phyloP scores from a whole-genome alignment of 148 eudicot species.

The Drosera capensis region DNA sequence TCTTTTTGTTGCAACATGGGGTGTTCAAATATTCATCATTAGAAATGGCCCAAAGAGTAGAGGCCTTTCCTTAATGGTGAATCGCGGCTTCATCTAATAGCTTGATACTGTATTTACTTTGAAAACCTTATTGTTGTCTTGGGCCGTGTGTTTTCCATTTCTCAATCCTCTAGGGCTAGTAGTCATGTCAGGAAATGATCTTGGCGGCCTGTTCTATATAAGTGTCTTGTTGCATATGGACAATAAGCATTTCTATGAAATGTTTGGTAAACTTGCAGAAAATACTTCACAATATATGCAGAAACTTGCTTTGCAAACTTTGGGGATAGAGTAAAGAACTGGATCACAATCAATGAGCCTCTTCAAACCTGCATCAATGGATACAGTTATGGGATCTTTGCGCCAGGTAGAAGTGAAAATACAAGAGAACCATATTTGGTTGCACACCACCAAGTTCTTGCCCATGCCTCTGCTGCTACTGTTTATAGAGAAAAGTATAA shows the following conservation, averaged over 20 bases:
- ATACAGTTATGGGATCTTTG: constrained; percentile 45
- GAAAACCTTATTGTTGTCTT: too few relatives aligned
- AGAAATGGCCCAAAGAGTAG: too few relatives aligned
- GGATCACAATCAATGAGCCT: constrained; percentile 84
- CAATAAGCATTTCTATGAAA: background rate
- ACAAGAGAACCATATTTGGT: constrained; percentile 48
- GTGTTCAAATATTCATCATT: too few relatives aligned
- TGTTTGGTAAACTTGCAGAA: constrained; percentile 32
- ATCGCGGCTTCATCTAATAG: background rate
- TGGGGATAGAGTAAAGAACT: constrained; percentile 76
- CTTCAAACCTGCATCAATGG: constrained; percentile 68
- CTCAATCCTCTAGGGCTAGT: too few relatives aligned
- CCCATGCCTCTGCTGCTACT: constrained; percentile 65
- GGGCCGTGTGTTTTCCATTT: too few relatives aligned
- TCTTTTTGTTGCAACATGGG: too few relatives aligned
- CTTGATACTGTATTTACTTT: too few relatives aligned
- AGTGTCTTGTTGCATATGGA: background rate
- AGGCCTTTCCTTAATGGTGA: too few relatives aligned
- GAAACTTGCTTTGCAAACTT: constrained; percentile 70
- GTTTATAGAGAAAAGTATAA: constrained; percentile 46
- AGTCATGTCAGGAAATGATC: too few relatives aligned
- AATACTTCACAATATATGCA: constrained; percentile 68
- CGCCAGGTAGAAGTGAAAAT: constrained; percentile 63
- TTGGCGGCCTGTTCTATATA: too few relatives aligned
- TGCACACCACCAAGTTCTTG: constrained; percentile 67